phyloP scores from a whole-genome alignment of 108 stramenopile genomes.

The Conticribra weissflogii region DNA sequence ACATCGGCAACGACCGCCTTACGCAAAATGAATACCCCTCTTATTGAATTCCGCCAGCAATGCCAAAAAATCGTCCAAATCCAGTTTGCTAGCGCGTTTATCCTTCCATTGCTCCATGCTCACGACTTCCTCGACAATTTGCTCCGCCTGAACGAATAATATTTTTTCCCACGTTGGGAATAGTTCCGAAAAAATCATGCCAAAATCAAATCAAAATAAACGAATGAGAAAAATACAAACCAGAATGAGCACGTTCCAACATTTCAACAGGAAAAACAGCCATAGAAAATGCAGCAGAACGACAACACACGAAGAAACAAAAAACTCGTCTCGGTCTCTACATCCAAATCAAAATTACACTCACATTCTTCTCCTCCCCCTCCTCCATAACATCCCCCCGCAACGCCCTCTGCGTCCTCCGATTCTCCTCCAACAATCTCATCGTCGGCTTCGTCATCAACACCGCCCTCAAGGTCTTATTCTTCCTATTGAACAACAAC shows the following conservation, averaged over 20 bases:
- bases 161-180: constrained; percentile 37
- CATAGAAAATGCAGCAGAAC: no score
- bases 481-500: constrained; percentile 90
- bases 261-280: no score
- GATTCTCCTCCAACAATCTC: constrained; percentile 90
- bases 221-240: no score
- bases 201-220: no score
- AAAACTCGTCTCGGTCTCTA: no score
- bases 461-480: constrained; percentile 88
- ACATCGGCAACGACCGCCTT: background rate
- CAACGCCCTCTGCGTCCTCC: constrained; percentile 77
- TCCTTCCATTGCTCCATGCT: constrained; percentile 74
- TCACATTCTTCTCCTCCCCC: constrained; percentile 19
- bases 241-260: no score
- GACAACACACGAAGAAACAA: no score
- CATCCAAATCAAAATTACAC: no score
- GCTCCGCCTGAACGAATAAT: no score
- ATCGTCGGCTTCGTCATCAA: constrained; percentile 82
- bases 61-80: constrained; percentile 95
- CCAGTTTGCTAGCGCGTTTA: constrained; percentile 92
- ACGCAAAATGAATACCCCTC: constrained; percentile 91
- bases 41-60: constrained; percentile 91
- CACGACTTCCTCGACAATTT: constrained; percentile 87
- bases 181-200: constrained; percentile 1
- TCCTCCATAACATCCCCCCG: constrained; percentile 35